Percentiles rank a stretch among this genome's conserved stretches.
These are phyloP conservation scores for Colletotrichum cereale DNA, from an alignment of 2,329 filamentous ascomycete species.

Conservation along the genomic window DNA sequence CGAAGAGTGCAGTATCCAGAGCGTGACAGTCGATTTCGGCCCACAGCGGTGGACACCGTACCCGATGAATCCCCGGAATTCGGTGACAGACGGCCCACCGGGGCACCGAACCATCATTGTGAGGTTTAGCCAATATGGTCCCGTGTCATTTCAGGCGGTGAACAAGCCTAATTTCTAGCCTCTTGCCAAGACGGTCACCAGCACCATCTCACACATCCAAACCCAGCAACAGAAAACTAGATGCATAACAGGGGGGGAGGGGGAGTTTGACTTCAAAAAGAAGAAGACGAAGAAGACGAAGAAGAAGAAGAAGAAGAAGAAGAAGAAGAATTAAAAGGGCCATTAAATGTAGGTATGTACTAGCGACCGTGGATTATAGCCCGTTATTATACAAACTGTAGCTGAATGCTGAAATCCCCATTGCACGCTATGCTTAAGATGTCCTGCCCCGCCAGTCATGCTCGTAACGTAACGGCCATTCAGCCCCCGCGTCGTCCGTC, in stretches of 20 bases:
- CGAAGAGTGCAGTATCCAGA: neutral
- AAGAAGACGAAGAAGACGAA: no score
- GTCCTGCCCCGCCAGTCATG: constrained; percentile 39
- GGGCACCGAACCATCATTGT: constrained; percentile 6
- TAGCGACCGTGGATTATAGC: constrained; percentile 42
- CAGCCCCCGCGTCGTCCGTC: constrained; percentile 22
- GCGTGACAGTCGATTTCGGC: neutral
- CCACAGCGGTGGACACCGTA: constrained; percentile 16
- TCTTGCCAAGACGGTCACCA: neutral
- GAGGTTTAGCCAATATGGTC: constrained; percentile 1
- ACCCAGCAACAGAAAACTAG: neutral
- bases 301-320: no score
- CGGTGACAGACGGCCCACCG: constrained; percentile 16
- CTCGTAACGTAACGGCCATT: constrained; percentile 37
- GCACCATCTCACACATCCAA: neutral
- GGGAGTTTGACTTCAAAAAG: no score
- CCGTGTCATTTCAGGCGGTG: constrained; percentile 21
- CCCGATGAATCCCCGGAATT: constrained; percentile 18
- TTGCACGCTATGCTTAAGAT: constrained; percentile 49
- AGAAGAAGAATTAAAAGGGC: constrained; percentile 21
- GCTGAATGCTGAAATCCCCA: constrained; percentile 44
- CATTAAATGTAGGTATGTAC: constrained; percentile 41
- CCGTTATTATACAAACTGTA: constrained; percentile 43
- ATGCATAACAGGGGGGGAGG: neutral
- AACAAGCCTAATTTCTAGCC: constrained; percentile 4